Evolutionary conservation across 2,329 filamentous ascomycete genomes (phyloP), one percentile per base, ranked within the genome.

Genomic region (Fusarium sp.): DNA sequence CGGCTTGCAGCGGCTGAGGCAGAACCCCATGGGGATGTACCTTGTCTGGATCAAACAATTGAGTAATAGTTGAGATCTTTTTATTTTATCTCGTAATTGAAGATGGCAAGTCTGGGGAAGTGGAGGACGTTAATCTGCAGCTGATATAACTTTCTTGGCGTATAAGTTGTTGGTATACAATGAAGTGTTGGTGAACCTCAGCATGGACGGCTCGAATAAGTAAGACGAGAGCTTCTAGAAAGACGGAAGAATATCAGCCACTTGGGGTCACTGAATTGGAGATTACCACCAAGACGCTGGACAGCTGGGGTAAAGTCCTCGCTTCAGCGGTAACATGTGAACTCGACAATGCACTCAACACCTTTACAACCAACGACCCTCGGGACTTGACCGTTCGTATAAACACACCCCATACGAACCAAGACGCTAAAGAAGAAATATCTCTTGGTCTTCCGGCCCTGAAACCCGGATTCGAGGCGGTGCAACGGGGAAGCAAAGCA

Each of bases 21-120:
- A 59, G 41, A 35, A 52, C 62, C 56, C 63, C 62, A 48, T 67
- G 56, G 63, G 57, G 63, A 55, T 33, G 23, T 53, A 50, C 63
- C 63, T 68, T 66, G 66, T 28, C 54, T 0, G 0, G 13, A 21
- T 26, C 31, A 68, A 64, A 70, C 33, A 31, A 44, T 69, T 70
- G 48, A 56, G 67, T 70, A 69, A 70, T 69, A 53, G 38, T 48
- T 55, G 37, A 56, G 57, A 53, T 53, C 29, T 26, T 21, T 67
- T 43, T 39, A 29, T 54, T 57, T 12, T 26, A 52, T 70, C 26
- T 67, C 50, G 66, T 69, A 70, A 69, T 67, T 38, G 13, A 9
- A 54, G 42, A 47, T 57, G 35, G 6, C 13, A 57, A 62, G 24
- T 70, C 67, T 57, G 67, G 67, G 67, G 67, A 68, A 64, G 58